Evolutionary conservation across 2,329 filamentous ascomycete species (phyloP).

Genomic region (Hypoxylon rubiginosum): DNA sequence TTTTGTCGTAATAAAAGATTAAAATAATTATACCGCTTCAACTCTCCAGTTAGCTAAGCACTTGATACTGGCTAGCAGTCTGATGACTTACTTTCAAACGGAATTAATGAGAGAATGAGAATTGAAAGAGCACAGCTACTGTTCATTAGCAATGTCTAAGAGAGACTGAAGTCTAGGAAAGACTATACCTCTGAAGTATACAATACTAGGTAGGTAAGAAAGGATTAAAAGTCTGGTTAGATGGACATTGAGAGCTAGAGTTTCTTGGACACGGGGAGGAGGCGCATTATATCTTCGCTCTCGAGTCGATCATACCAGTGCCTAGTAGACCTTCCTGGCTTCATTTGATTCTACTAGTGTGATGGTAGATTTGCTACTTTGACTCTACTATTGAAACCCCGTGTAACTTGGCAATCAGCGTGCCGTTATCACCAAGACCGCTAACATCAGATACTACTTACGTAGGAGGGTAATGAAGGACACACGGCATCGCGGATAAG

Average conservation of each 20-base stretch:
- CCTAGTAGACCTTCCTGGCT: not conserved
- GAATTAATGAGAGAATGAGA: constrained; percentile 40
- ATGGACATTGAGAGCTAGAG: not conserved
- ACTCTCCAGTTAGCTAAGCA: constrained; percentile 11
- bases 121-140: constrained; percentile 49
- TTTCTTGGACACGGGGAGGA: not conserved
- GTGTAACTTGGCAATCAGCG: constrained; percentile 28
- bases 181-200: constrained; percentile 28
- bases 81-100: constrained; percentile 46
- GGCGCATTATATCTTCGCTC: constrained; percentile 30
- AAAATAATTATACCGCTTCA: constrained; percentile 36
- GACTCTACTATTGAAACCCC: constrained; percentile 28
- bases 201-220: constrained; percentile 9
- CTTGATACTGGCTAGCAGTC: not conserved
- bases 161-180: not conserved
- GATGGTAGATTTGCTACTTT: constrained; percentile 10
- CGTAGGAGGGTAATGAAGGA: constrained; percentile 9
- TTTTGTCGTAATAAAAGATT: constrained; percentile 33
- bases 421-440: constrained; percentile 5
- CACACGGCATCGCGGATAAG: constrained; percentile 3
- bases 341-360: constrained; percentile 1
- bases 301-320: constrained; percentile 15
- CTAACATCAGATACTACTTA: constrained; percentile 7
- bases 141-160: constrained; percentile 24
- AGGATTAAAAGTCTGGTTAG: constrained; percentile 12